phyloP scores from a whole-genome alignment of 164 flowering plant species.

The Magnolia officinalis region DNA sequence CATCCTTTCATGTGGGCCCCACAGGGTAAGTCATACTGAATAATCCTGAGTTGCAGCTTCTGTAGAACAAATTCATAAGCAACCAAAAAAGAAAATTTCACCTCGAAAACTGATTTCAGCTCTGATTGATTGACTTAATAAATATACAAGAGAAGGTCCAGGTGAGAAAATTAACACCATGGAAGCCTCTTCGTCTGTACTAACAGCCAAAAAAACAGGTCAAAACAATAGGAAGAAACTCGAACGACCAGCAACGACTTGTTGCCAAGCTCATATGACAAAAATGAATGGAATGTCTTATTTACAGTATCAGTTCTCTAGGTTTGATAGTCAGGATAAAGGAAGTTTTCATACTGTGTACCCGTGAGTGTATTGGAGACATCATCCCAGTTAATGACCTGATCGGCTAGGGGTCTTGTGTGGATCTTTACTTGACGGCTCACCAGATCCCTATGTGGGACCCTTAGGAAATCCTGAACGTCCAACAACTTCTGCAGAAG shows the following conservation, averaged over 20 bases:
- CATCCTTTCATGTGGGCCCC: too few species aligned
- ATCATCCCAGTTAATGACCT: conserved; percentile 74
- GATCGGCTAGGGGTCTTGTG: conserved; percentile 62
- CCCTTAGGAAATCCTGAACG: conserved; percentile 59
- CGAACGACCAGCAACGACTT: not conserved
- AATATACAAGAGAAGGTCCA: conserved; percentile 1
- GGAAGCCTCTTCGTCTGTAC: not conserved
- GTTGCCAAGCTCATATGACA: not conserved
- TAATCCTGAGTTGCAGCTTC: too few species aligned
- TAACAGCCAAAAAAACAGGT: not conserved
- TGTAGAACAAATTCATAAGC: too few species aligned
- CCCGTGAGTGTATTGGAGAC: conserved; percentile 57
- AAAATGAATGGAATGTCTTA: not conserved
- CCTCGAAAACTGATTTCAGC: not conserved
- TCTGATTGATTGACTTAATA: not conserved
- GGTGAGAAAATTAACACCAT: not conserved
- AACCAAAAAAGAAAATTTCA: not conserved
- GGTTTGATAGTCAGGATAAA: conserved; percentile 12
- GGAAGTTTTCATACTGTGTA: conserved; percentile 57
- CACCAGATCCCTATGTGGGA: conserved; percentile 50
- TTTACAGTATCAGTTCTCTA: conserved; percentile 4
- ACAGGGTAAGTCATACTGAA: too few species aligned
- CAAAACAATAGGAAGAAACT: not conserved
- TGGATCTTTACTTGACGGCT: conserved; percentile 95
- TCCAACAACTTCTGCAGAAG: conserved; percentile 60